Evolutionary conservation across 2,329 filamentous ascomycete species (phyloP).

Genomic region (Fusarium sacchari): DNA sequence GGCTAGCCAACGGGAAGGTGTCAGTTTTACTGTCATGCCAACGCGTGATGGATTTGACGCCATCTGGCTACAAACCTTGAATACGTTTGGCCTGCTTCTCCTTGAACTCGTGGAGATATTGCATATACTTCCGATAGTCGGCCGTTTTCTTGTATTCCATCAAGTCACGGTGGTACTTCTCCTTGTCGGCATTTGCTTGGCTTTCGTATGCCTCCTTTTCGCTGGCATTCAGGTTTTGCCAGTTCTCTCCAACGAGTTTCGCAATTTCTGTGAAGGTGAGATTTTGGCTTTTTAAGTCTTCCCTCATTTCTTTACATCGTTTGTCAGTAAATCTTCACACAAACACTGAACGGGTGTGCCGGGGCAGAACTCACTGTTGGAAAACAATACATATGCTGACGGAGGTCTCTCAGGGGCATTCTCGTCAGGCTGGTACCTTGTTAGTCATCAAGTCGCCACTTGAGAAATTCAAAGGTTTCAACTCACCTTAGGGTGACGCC

Average conservation of each 20-base stretch:
- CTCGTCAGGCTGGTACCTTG: constrained; percentile 70
- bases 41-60: neutral
- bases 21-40: constrained; percentile 4
- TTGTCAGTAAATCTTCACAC: neutral
- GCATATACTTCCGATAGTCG: constrained; percentile 73
- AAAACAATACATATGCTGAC: constrained; percentile 87
- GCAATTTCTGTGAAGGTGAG: constrained; percentile 86
- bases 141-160: constrained; percentile 81
- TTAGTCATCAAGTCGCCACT: neutral
- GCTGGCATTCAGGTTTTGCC: constrained; percentile 74
- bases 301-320: constrained; percentile 71
- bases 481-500: constrained; percentile 78
- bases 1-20: constrained; percentile 20
- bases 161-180: constrained; percentile 78
- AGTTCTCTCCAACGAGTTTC: constrained; percentile 82
- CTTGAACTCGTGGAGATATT: constrained; percentile 82
- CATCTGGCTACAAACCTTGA: constrained; percentile 58
- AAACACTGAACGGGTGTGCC: neutral
- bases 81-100: constrained; percentile 70
- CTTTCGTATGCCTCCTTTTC: constrained; percentile 79
- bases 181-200: constrained; percentile 77
- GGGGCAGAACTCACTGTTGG: constrained; percentile 71
- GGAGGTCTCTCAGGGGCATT: constrained; percentile 83
- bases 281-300: constrained; percentile 79
- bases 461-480: neutral